phyloP scores from a whole-genome alignment of 768 basidiomycete genomes.

The Lactarius trivialis region DNA sequence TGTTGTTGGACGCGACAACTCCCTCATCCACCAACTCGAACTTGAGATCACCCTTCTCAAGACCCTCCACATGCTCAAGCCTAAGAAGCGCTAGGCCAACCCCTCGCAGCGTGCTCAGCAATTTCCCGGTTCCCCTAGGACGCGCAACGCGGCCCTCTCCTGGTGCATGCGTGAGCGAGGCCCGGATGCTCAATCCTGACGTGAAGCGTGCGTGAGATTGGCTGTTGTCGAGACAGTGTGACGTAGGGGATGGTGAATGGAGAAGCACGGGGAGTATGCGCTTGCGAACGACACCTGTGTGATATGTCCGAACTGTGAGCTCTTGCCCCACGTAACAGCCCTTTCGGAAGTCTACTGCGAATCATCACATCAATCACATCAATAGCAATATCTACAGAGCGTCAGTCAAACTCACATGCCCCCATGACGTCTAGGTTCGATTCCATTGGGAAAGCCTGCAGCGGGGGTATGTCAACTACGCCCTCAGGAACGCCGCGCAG shows the following conservation, averaged over 20 bases:
- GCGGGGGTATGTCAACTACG: conserved; percentile 60
- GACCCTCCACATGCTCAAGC: conserved; percentile 62
- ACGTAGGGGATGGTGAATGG: conserved; percentile 27
- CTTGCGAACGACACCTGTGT: conserved; percentile 87
- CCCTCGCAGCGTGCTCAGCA: conserved; percentile 51
- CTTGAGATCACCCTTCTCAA: conserved; percentile 41
- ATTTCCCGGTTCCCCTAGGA: conserved; percentile 67
- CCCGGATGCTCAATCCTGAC: conserved; percentile 29
- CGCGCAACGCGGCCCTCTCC: conserved; percentile 39
- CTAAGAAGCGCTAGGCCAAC: conserved; percentile 77
- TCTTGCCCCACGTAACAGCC: conserved; percentile 99
- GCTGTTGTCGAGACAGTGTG: neutral
- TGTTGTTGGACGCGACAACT: conserved; percentile 27
- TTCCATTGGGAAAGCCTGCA: conserved; percentile 86
- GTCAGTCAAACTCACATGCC: conserved; percentile 51
- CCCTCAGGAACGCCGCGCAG: conserved; percentile 87
- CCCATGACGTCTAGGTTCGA: conserved; percentile 95
- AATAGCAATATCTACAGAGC: neutral
- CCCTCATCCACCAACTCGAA: conserved; percentile 32
- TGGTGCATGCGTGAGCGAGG: conserved; percentile 24
- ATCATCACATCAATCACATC: conserved; percentile 13
- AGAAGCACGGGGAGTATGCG: conserved; percentile 79
- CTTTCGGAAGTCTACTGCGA: conserved; percentile 88
- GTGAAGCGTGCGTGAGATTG: neutral
- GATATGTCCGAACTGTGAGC: conserved; percentile 91